Percentiles rank a stretch among this genome's conserved stretches.
Evolutionary conservation across 1,139 yeast genomes (phyloP).

Genomic region (Debaryomyces fabryi): DNA sequence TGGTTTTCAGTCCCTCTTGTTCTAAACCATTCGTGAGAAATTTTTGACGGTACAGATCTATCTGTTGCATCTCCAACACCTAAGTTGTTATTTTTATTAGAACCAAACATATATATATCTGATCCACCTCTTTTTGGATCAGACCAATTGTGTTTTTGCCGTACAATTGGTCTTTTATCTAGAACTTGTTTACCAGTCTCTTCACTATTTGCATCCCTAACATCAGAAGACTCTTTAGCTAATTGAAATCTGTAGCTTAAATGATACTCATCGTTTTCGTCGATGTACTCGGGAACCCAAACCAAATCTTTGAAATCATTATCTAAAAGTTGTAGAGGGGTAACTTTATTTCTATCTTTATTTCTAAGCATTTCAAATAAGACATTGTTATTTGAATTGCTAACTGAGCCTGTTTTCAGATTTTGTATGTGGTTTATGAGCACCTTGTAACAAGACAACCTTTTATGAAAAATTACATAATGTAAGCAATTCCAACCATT

Average conservation of each 20-base stretch:
- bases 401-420: slow-evolving; percentile 18
- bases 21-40: slow-evolving; percentile 27
- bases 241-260: slow-evolving; percentile 25
- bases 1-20: slow-evolving; percentile 6
- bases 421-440: slow-evolving; percentile 41
- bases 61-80: slow-evolving; percentile 74
- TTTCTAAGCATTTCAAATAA: slow-evolving; percentile 48
- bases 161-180: neutral
- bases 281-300: slow-evolving; percentile 51
- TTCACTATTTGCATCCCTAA: neutral
- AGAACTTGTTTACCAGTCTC: neutral
- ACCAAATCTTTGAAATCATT: slow-evolving; percentile 44
- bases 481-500: slow-evolving; percentile 87
- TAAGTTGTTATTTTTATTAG: slow-evolving; percentile 64
- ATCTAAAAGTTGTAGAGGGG: slow-evolving; percentile 62
- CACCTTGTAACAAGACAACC: slow-evolving; percentile 56
- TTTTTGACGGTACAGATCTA: slow-evolving; percentile 39
- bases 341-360: slow-evolving; percentile 68
- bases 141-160: slow-evolving; percentile 31
- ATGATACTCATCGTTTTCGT: slow-evolving; percentile 30
- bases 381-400: slow-evolving; percentile 20
- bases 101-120: slow-evolving; percentile 65
- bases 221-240: slow-evolving; percentile 6
- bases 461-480: slow-evolving; percentile 61
- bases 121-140: slow-evolving; percentile 53